Evolutionary conservation across 768 basidiomycete genomes (phyloP).

Genomic region (Hygrophorus russula): DNA sequence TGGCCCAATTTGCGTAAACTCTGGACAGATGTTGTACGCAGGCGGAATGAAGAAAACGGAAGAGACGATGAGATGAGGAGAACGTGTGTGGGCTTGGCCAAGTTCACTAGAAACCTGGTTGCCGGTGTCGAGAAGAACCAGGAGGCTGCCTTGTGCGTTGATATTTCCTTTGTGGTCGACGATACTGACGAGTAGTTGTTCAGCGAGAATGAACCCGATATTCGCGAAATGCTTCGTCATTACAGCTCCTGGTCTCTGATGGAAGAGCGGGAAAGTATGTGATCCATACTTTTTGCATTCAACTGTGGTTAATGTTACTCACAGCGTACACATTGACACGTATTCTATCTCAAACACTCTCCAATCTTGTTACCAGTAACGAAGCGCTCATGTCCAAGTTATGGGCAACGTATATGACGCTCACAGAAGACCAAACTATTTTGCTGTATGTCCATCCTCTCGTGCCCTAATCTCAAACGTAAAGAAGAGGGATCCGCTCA

Average conservation of each 20-base stretch:
- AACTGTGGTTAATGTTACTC: background rate
- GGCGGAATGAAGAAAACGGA: slow-evolving; percentile 26
- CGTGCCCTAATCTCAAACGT: slow-evolving; percentile 2
- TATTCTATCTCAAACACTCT: slow-evolving; percentile 65
- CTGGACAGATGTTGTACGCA: slow-evolving; percentile 38
- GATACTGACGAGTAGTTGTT: background rate
- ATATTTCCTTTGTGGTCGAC: background rate
- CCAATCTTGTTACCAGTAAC: slow-evolving; percentile 77
- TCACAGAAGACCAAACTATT: slow-evolving; percentile 64
- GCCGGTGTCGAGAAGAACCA: slow-evolving; percentile 72
- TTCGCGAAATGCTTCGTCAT: slow-evolving; percentile 56
- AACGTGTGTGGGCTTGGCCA: slow-evolving; percentile 45
- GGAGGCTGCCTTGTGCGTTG: slow-evolving; percentile 54
- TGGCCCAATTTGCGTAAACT: slow-evolving; percentile 45
- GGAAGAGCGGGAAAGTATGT: slow-evolving; percentile 45
- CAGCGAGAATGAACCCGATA: slow-evolving; percentile 62
- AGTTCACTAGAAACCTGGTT: slow-evolving; percentile 77
- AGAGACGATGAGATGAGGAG: slow-evolving; percentile 32
- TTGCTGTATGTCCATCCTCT: slow-evolving; percentile 47
- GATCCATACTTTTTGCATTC: slow-evolving; percentile 12
- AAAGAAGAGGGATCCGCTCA: slow-evolving; percentile 10
- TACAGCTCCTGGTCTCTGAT: slow-evolving; percentile 70
- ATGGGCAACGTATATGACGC: slow-evolving; percentile 54
- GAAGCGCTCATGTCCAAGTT: slow-evolving; percentile 40
- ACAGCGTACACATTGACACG: slow-evolving; percentile 37